These are phyloP conservation scores for Pascua sp. DNA, from an alignment of 1,284 basidiomycete species.

Conservation along the genomic window DNA sequence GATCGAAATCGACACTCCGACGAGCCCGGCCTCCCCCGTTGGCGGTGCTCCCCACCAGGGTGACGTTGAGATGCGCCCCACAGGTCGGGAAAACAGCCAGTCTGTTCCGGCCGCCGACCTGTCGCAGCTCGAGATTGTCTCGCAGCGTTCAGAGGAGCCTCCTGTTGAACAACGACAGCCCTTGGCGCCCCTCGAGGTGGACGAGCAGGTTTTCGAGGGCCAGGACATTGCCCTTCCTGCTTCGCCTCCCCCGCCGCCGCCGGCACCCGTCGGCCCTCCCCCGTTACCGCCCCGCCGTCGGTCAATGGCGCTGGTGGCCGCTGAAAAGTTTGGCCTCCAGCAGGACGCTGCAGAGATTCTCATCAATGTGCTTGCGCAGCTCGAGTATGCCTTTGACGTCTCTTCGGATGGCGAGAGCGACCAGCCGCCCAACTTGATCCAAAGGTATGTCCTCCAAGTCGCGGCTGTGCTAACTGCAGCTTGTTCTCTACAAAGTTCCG, in stretches of 20 bases:
- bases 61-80: slow-evolving; percentile 4
- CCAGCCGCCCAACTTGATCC: slow-evolving; percentile 62
- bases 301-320: slow-evolving; percentile 17
- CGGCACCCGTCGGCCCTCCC: slow-evolving; percentile 1
- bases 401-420: slow-evolving; percentile 43
- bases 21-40: neutral
- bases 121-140: slow-evolving; percentile 13
- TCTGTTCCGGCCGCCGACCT: slow-evolving; percentile 4
- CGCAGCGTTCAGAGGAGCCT: neutral
- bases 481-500: slow-evolving; percentile 83
- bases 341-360: slow-evolving; percentile 98
- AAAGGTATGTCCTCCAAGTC: slow-evolving; percentile 57
- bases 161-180: neutral
- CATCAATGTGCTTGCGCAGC: slow-evolving; percentile 98
- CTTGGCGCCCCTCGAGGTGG: too few relatives aligned
- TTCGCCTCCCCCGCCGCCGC: slow-evolving; percentile 3
- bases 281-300: slow-evolving; percentile 11
- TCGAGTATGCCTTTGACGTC: slow-evolving; percentile 81
- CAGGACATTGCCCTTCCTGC: neutral
- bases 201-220: too few relatives aligned
- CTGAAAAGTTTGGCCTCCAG: slow-evolving; percentile 64
- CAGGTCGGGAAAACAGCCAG: slow-evolving; percentile 10
- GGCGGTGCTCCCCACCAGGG: neutral
- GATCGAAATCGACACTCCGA: slow-evolving; percentile 12
- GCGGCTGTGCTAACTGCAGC: slow-evolving; percentile 49